Base-by-base conservation (phyloP, 768 basidiomycete species). In the Coprinopsis sp. region DNA sequence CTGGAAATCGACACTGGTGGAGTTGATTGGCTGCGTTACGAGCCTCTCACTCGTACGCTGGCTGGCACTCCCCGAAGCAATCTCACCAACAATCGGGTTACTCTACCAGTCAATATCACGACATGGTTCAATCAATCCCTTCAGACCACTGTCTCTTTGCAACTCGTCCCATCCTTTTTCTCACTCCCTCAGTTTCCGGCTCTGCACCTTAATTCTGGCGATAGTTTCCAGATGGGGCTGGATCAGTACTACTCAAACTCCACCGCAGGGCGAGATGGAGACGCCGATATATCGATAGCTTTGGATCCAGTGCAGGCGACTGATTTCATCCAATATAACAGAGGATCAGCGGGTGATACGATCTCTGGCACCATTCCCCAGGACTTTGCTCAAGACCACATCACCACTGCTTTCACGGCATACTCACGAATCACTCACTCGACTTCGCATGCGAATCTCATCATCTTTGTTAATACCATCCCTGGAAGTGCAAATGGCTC, bases 141-240 rank as follows among this genome's bases (percentile, higher is more conserved):
- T 49, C 64, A 71, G 16, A 81, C 84, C 16, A 81, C 72, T 51
- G 69, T 94, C 27, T 69, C 78, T 2, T 57, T 97, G 51, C 77
- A 77, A 22, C 61, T 89, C 18, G 79, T 84, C 7, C 75, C 84
- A 3, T 86, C 90, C 3, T 87, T 79, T 61, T 95, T 96, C 67
- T 67, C 75, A 10, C 51, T 68, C 18, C 67, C 78, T 18, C 64
- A 68, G 25, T 64, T 91, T 34, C 78, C 85, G 14, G 70, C 80
- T 18, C 65, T 85, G 39, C 65, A 77, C 38, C 74, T 72, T 30
- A 67, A 71, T 21, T 77, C 76, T 12, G 79, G 78, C 7, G 62
- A 74, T 39, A 33, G 60, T 3, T 64, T 90, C 34, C 55, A 68
- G 6, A 82, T 87, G 55, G 62, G 72, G 53, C 67, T 93, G 29